phyloP scores from a whole-genome alignment of 2,329 filamentous ascomycete species.

The Phialophora chinensis region DNA sequence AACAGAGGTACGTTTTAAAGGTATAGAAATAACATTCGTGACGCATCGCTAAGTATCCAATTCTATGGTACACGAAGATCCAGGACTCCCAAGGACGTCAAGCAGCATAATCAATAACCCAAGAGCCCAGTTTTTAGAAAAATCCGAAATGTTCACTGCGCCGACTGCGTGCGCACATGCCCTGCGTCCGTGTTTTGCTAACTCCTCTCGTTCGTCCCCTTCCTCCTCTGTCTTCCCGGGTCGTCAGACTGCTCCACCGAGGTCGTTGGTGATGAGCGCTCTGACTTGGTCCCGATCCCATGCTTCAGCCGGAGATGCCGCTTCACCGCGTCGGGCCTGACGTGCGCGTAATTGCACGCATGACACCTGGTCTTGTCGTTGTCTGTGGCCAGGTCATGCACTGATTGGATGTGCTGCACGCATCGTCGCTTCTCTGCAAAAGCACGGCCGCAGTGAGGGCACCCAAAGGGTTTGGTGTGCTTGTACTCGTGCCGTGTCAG shows the following conservation, averaged over 20 bases:
- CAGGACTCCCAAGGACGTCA: not conserved
- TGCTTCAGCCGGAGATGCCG: slow-evolving; percentile 27
- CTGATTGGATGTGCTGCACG: slow-evolving; percentile 22
- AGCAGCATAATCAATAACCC: not conserved
- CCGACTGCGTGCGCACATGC: not conserved
- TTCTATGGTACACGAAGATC: not conserved
- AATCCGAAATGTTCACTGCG: not conserved
- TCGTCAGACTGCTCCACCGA: slow-evolving; percentile 5
- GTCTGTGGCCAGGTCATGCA: slow-evolving; percentile 21
- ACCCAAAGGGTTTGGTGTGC: slow-evolving; percentile 24
- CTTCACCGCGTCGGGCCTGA: slow-evolving; percentile 30
- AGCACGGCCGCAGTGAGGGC: slow-evolving; percentile 17
- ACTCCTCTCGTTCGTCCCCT: not conserved
- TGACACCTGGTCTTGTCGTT: slow-evolving; percentile 18
- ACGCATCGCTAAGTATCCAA: not conserved
- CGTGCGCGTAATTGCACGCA: slow-evolving; percentile 20
- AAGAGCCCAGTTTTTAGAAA: not conserved
- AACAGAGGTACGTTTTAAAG: not conserved
- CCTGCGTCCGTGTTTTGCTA: not conserved
- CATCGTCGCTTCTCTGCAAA: slow-evolving; percentile 31
- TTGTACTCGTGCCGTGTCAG: slow-evolving; percentile 27
- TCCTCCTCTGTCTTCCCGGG: not conserved
- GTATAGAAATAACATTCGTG: not conserved
- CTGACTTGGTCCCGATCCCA: slow-evolving; percentile 15
- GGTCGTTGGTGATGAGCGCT: slow-evolving; percentile 10